Percentiles rank a stretch among this genome's conserved stretches.
These are phyloP conservation scores for Aspergillus melleus DNA, from an alignment of 2,329 filamentous ascomycete species.

Conservation along the genomic window DNA sequence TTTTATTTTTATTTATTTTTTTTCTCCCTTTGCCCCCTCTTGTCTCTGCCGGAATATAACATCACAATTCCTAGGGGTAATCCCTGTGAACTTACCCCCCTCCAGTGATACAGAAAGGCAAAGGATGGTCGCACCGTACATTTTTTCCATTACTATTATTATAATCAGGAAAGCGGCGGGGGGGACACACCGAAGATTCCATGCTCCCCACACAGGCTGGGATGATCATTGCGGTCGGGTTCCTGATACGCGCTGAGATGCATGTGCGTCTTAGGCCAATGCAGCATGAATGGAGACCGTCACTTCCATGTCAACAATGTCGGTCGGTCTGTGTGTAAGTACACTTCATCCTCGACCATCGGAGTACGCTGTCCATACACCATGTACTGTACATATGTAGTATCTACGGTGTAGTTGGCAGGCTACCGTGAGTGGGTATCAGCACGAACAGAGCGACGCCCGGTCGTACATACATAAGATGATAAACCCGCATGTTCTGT, in stretches of 20 bases:
- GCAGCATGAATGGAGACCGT: background rate
- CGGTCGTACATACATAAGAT: background rate
- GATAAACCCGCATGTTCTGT: background rate
- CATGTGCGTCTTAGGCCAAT: conserved; percentile 3
- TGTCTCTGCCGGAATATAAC: background rate
- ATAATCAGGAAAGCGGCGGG: background rate
- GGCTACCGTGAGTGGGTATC: background rate
- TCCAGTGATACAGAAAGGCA: background rate
- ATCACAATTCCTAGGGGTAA: background rate
- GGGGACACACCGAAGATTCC: conserved; percentile 6
- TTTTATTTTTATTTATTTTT: background rate
- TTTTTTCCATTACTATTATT: background rate
- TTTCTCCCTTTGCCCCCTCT: too few relatives aligned
- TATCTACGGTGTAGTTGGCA: too few relatives aligned
- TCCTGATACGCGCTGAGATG: conserved; percentile 17
- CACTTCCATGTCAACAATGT: background rate
- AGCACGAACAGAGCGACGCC: background rate
- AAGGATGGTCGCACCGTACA: background rate
- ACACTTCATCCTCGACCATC: background rate
- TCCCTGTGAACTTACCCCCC: too few relatives aligned
- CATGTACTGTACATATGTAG: too few relatives aligned
- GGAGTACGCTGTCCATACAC: too few relatives aligned
- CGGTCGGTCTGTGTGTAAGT: background rate
- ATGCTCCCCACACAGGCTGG: conserved; percentile 6
- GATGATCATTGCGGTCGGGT: conserved; percentile 10